These are phyloP conservation scores for Leptomonas seymouri DNA, from an alignment of 208 protist species.

Conservation along the genomic window DNA sequence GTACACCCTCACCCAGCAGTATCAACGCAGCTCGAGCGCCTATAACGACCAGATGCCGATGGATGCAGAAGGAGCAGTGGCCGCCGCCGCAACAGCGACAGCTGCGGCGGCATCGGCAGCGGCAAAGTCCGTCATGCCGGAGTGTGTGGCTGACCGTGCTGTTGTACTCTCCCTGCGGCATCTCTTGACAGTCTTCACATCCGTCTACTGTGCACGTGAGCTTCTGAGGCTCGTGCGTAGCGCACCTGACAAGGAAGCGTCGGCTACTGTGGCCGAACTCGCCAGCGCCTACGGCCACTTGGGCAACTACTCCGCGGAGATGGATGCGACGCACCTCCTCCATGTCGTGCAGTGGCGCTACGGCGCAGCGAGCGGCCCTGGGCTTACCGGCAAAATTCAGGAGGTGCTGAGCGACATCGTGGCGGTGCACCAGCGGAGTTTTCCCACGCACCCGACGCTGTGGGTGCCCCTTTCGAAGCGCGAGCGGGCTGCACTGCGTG, in stretches of 20 bases:
- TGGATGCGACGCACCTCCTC: constrained; percentile 75
- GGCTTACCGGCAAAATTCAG: constrained; percentile 10
- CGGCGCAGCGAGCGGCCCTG: not conserved
- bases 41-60: constrained; percentile 17
- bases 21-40: constrained; percentile 16
- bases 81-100: not conserved
- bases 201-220: constrained; percentile 47
- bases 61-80: constrained; percentile 1
- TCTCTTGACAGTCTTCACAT: constrained; percentile 58
- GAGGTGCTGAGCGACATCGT: constrained; percentile 28
- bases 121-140: constrained; percentile 30
- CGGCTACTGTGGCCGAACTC: constrained; percentile 17
- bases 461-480: constrained; percentile 23
- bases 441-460: constrained; percentile 27
- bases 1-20: constrained; percentile 59
- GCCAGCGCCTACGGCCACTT: constrained; percentile 27
- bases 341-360: constrained; percentile 43
- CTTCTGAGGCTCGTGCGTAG: constrained; percentile 30
- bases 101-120: constrained; percentile 1
- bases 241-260: constrained; percentile 16
- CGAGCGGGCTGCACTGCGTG: constrained; percentile 13
- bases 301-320: constrained; percentile 59
- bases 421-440: constrained; percentile 23
- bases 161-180: constrained; percentile 54
- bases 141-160: constrained; percentile 39